These are phyloP conservation scores for Decorospora gaudefroyi DNA, from an alignment of 2,329 filamentous ascomycete species.

Conservation along the genomic window DNA sequence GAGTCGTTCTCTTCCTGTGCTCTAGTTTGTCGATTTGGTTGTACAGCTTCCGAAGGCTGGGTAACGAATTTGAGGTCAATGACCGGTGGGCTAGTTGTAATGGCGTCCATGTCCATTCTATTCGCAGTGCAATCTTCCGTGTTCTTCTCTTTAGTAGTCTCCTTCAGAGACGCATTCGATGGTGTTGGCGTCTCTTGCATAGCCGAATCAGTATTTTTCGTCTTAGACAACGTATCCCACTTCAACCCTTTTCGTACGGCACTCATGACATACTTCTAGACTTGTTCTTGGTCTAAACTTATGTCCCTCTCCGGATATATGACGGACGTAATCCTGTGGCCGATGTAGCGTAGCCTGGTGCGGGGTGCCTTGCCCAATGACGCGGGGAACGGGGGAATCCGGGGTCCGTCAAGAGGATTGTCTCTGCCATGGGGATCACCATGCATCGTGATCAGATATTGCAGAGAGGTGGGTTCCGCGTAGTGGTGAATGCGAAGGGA, in stretches of 20 bases:
- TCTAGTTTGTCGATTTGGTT: no score
- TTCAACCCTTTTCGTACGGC: background rate
- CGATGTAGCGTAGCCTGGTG: slow-evolving; percentile 7
- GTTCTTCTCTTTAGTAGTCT: background rate
- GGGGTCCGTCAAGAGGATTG: background rate
- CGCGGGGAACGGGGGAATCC: slow-evolving; percentile 2
- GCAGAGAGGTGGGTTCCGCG: background rate
- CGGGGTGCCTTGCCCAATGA: slow-evolving; percentile 1
- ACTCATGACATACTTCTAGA: background rate
- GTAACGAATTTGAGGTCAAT: background rate
- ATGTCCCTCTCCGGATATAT: slow-evolving; percentile 10
- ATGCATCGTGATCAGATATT: background rate
- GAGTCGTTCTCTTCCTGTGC: background rate
- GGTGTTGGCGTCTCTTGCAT: background rate
- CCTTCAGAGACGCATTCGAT: background rate
- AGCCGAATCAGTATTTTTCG: background rate
- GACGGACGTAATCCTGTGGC: slow-evolving; percentile 8
- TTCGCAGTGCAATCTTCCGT: background rate
- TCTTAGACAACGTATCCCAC: background rate
- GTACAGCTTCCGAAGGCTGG: background rate
- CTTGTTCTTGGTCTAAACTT: background rate
- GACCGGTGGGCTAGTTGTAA: background rate
- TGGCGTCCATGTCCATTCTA: slow-evolving; percentile 1
- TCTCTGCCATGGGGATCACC: background rate
- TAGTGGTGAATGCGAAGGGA: no score